Percentiles rank a stretch among this genome's conserved stretches.
phyloP scores from a whole-genome alignment of 306 rosid genomes.

The Elaeagnus macrophylla region DNA sequence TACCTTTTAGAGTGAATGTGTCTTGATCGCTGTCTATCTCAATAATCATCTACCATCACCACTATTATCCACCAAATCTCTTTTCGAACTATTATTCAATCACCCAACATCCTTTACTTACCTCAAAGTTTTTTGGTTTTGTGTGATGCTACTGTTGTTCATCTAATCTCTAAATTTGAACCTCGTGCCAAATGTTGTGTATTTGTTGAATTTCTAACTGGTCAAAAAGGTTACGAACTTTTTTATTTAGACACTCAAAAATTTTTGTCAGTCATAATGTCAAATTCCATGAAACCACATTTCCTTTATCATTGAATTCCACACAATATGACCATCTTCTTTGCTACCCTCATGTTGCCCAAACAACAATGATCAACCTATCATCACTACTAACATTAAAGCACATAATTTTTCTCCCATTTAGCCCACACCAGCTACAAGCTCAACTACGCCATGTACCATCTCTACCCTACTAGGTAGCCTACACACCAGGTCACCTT shows the following conservation, averaged over 20 bases:
- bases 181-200: constrained; percentile 8
- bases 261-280: constrained; percentile 16
- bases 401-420: too few species aligned
- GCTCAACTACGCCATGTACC: too few species aligned
- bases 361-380: too few species aligned
- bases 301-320: too few species aligned
- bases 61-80: constrained; percentile 14
- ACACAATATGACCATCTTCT: too few species aligned
- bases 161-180: constrained; percentile 13
- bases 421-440: too few species aligned
- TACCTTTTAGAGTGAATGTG: constrained; percentile 10
- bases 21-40: constrained; percentile 5
- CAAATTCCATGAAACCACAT: constrained; percentile 6
- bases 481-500: too few species aligned
- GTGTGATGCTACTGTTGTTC: constrained; percentile 18
- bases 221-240: constrained; percentile 1
- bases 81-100: constrained; percentile 14
- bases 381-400: too few species aligned
- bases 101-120: constrained; percentile 16
- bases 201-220: constrained; percentile 12
- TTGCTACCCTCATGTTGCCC: too few species aligned
- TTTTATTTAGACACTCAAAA: background rate
- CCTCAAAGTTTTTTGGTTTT: constrained; percentile 20
- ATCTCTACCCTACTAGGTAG: too few species aligned
- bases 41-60: constrained; percentile 14